Percentiles rank a stretch among this genome's conserved stretches.
These are phyloP conservation scores for Paspalum vaginatum DNA, from an alignment of 176 grass and related monocot species.

Conservation along the genomic window DNA sequence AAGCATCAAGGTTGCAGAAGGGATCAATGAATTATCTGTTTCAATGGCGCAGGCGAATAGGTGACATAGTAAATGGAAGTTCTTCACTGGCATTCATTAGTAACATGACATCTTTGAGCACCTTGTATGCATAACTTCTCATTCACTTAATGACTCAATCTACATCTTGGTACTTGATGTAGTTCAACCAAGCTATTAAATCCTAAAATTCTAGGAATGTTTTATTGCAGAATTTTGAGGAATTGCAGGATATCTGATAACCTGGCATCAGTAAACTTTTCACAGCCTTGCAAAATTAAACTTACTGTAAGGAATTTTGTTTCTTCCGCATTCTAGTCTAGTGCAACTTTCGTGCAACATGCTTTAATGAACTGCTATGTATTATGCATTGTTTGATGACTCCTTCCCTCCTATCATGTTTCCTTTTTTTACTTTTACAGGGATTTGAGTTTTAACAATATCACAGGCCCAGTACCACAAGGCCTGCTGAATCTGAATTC, in stretches of 20 bases:
- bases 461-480: constrained; percentile 63
- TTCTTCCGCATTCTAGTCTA: background rate
- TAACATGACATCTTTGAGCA: constrained; percentile 21
- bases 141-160: background rate
- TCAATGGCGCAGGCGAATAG: constrained; percentile 6
- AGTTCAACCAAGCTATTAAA: background rate
- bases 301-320: constrained; percentile 40
- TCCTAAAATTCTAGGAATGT: background rate
- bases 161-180: background rate
- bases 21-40: background rate
- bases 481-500: constrained; percentile 52
- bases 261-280: constrained; percentile 59
- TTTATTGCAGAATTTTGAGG: constrained; percentile 70
- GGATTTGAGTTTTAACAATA: constrained; percentile 92
- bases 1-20: background rate
- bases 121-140: background rate
- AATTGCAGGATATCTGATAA: constrained; percentile 78
- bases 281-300: constrained; percentile 33
- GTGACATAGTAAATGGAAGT: constrained; percentile 31
- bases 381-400: constrained; percentile 19
- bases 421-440: constrained; percentile 15
- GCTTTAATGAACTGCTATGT: background rate
- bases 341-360: background rate
- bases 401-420: background rate
- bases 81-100: constrained; percentile 17